These are phyloP conservation scores for Dothideomycetes sp. DNA, from an alignment of 2,329 filamentous ascomycete genomes.

Conservation along the genomic window DNA sequence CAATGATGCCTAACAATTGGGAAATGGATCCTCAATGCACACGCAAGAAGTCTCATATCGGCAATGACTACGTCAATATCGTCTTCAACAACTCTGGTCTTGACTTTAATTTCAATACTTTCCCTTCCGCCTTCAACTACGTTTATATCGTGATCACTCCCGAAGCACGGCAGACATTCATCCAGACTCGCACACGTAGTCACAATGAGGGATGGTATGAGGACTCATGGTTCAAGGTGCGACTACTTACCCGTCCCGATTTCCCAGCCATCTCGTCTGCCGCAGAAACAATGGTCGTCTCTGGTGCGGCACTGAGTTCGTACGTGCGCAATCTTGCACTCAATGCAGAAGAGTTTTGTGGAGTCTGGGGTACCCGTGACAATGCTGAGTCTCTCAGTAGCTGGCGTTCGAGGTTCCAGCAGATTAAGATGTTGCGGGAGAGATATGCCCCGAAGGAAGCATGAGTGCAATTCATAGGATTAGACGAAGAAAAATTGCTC, in stretches of 20 bases:
- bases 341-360: conserved; percentile 86
- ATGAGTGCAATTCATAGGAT: neutral
- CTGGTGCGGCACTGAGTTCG: conserved; percentile 67
- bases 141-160: conserved; percentile 95
- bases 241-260: conserved; percentile 76
- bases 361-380: conserved; percentile 69
- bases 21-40: conserved; percentile 62
- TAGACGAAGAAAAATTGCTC: no score
- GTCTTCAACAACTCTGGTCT: conserved; percentile 95
- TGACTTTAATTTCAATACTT: conserved; percentile 81
- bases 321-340: conserved; percentile 84
- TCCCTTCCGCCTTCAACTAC: conserved; percentile 91
- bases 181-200: conserved; percentile 47
- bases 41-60: conserved; percentile 88
- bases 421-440: conserved; percentile 75
- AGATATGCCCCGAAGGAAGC: conserved; percentile 25
- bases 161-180: conserved; percentile 67
- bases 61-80: conserved; percentile 96
- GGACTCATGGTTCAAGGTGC: conserved; percentile 61
- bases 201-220: conserved; percentile 35
- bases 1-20: conserved; percentile 89
- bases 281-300: conserved; percentile 80
- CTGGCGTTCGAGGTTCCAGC: conserved; percentile 78
- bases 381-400: conserved; percentile 66
- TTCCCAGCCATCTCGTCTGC: conserved; percentile 90